Evolutionary conservation across 305 asterid species (phyloP), one percentile per base, ranked within the genome.

Genomic region (Ajuga reptans): DNA sequence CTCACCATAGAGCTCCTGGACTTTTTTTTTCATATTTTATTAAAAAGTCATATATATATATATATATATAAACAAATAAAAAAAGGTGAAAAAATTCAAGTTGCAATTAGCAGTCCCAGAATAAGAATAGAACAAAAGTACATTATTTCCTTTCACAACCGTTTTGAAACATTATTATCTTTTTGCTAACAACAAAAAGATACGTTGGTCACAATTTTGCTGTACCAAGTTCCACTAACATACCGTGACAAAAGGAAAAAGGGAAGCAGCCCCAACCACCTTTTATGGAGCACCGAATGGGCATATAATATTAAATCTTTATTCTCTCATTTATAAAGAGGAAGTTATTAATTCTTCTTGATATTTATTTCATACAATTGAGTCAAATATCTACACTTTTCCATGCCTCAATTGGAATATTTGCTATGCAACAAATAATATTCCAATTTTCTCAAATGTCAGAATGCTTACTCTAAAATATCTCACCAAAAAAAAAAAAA

Each of bases 171-270:
- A 61, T 76, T 64, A 76, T 62, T n/a, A 45, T 61, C 55, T 72
- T 78, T 74, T 69, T 66, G 68, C 71, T 31, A 75, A 75, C 75
- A 69, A 75, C 52, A 64, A 75, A 69, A 71, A 50, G 79, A 73
- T 68, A 45, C 62, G 67, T 60, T 62, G 64, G 71, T 21, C 77
- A 69, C 63, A 60, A 72, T 12, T 55, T 63, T 64, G 80, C 76
- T 80, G 81, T 66, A 77, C 81, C 76, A 10, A 64, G 70, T 54
- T 51, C 84, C 87, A 82, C 81, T 74, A 54, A 51, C 77, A 53
- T 12, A 42, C 79, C 29, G 29, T 31, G 83, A 78, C 81, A 78
- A 64, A 66, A 42, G 52, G 9, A 29, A 66, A 76, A 57, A 50
- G 69, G 72, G 54, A 66, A 55, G 80, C 77, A 64, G 72, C 57